Evolutionary conservation across 2,329 filamentous ascomycete genomes (phyloP).

Genomic region (Bipolaris zeicola): DNA sequence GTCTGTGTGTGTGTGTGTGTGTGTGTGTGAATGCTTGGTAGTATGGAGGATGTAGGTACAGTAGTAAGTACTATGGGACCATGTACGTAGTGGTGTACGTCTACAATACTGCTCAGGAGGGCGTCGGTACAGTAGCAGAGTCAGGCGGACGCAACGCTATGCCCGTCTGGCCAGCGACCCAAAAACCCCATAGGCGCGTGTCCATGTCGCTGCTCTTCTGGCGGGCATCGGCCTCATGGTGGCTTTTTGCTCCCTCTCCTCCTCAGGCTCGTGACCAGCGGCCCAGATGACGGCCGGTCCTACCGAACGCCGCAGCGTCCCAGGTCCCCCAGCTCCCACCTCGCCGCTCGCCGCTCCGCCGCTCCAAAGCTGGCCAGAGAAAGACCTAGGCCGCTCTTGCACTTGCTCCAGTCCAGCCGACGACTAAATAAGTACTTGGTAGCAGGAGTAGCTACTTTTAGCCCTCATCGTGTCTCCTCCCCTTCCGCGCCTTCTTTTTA

Average conservation of each 20-base stretch:
- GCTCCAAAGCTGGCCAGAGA: slow-evolving; percentile 12
- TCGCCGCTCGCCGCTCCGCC: slow-evolving; percentile 4
- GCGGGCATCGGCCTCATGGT: not conserved
- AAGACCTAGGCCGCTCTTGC: slow-evolving; percentile 27
- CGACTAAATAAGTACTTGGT: slow-evolving; percentile 1
- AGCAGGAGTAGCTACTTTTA: too few species aligned
- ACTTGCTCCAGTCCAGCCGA: too few species aligned
- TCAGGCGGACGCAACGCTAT: not conserved
- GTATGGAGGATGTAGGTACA: too few species aligned
- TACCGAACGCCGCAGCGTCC: slow-evolving; percentile 14
- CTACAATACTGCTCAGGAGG: too few species aligned
- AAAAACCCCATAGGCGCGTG: slow-evolving; percentile 25
- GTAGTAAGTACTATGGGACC: too few species aligned
- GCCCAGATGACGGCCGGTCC: slow-evolving; percentile 10
- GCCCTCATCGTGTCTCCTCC: not conserved
- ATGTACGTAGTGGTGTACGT: too few species aligned
- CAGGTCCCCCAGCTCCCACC: not conserved
- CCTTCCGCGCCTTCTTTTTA: slow-evolving; percentile 1
- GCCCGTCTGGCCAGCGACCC: slow-evolving; percentile 3
- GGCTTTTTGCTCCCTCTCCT: not conserved
- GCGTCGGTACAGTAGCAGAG: not conserved
- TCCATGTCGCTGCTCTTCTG: not conserved
- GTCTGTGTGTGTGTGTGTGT: too few species aligned
- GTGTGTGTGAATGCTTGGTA: too few species aligned
- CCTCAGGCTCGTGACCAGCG: slow-evolving; percentile 21